A percentile compares a stretch with the other conserved stretches of the same genome.
phyloP scores from a whole-genome alignment of 306 rosid species.

The Prunus fruticosa region DNA sequence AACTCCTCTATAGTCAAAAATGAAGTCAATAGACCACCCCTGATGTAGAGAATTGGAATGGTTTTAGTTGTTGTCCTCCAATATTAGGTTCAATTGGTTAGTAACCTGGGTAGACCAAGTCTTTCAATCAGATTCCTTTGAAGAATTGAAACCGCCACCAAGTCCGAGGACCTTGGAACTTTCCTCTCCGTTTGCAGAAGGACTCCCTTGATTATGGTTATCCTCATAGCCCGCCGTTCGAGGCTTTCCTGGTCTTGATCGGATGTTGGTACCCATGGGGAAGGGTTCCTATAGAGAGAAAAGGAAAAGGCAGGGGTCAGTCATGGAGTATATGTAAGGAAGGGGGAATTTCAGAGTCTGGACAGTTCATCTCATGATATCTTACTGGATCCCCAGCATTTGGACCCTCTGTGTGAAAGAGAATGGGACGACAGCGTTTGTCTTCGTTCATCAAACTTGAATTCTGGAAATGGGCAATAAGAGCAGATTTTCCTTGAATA shows the following conservation, averaged over 20 bases:
- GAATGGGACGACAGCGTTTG: slow-evolving; percentile 87
- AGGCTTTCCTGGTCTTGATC: slow-evolving; percentile 63
- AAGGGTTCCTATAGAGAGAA: slow-evolving; percentile 66
- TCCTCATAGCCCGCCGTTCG: slow-evolving; percentile 46
- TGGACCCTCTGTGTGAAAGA: slow-evolving; percentile 81
- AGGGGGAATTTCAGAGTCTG: neutral
- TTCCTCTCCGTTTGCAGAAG: slow-evolving; percentile 63
- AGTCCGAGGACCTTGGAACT: slow-evolving; percentile 30
- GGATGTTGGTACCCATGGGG: slow-evolving; percentile 67
- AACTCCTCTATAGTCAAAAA: slow-evolving; percentile 49
- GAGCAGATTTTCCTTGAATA: slow-evolving; percentile 83
- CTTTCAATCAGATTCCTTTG: slow-evolving; percentile 36
- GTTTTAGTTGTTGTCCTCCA: slow-evolving; percentile 21
- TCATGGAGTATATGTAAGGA: neutral
- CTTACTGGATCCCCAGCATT: slow-evolving; percentile 84
- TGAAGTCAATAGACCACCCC: slow-evolving; percentile 46
- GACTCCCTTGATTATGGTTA: slow-evolving; percentile 44
- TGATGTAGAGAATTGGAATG: slow-evolving; percentile 42
- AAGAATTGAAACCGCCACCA: slow-evolving; percentile 28
- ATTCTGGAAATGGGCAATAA: slow-evolving; percentile 80
- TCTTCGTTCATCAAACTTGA: slow-evolving; percentile 84
- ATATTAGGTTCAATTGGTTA: slow-evolving; percentile 43
- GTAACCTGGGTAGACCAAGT: slow-evolving; percentile 43
- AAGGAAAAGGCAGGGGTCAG: neutral
- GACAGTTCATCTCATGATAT: slow-evolving; percentile 16